Percentiles rank a stretch among this genome's conserved stretches.
These are phyloP conservation scores for Diplodia intermedia DNA, from an alignment of 2,329 filamentous ascomycete genomes.

Conservation along the genomic window DNA sequence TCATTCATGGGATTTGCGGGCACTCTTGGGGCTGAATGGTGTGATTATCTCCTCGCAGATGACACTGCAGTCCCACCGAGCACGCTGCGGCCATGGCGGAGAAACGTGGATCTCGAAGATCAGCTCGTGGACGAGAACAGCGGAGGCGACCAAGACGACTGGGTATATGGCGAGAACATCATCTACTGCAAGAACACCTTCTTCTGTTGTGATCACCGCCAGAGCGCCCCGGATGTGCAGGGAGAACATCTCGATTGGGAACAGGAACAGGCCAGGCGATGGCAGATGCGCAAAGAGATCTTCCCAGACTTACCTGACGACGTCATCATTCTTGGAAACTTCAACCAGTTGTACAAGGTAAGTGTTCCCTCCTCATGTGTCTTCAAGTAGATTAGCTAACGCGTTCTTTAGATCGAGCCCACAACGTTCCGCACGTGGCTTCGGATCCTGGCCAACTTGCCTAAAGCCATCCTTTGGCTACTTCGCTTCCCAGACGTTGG, in stretches of 20 bases:
- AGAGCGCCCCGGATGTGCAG: slow-evolving; percentile 78
- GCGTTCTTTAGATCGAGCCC: slow-evolving; percentile 78
- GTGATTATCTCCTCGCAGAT: slow-evolving; percentile 94
- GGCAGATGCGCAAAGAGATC: slow-evolving; percentile 91
- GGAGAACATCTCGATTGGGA: slow-evolving; percentile 78
- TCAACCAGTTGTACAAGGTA: slow-evolving; percentile 99
- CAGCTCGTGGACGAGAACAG: slow-evolving; percentile 68
- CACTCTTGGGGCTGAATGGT: slow-evolving; percentile 96
- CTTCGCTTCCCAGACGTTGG: slow-evolving; percentile 95
- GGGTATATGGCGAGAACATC: slow-evolving; percentile 97
- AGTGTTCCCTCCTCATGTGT: slow-evolving; percentile 37
- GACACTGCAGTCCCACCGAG: slow-evolving; percentile 81
- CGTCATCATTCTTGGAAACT: slow-evolving; percentile 91
- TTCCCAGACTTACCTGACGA: slow-evolving; percentile 85
- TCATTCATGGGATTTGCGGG: slow-evolving; percentile 99
- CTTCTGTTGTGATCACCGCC: slow-evolving; percentile 96
- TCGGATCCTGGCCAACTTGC: slow-evolving; percentile 82
- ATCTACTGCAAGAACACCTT: slow-evolving; percentile 95
- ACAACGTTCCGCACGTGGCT: slow-evolving; percentile 96
- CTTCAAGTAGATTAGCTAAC: slow-evolving; percentile 34
- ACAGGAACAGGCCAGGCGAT: slow-evolving; percentile 79
- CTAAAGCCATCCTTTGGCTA: slow-evolving; percentile 91
- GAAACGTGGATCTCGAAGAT: slow-evolving; percentile 77
- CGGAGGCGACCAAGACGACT: slow-evolving; percentile 73
- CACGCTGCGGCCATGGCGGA: slow-evolving; percentile 80